Percentiles rank a stretch among this genome's conserved stretches.
Conservation (phyloP, 1,284 basidiomycete genomes). For the Melampsora larici-populina region DNA sequence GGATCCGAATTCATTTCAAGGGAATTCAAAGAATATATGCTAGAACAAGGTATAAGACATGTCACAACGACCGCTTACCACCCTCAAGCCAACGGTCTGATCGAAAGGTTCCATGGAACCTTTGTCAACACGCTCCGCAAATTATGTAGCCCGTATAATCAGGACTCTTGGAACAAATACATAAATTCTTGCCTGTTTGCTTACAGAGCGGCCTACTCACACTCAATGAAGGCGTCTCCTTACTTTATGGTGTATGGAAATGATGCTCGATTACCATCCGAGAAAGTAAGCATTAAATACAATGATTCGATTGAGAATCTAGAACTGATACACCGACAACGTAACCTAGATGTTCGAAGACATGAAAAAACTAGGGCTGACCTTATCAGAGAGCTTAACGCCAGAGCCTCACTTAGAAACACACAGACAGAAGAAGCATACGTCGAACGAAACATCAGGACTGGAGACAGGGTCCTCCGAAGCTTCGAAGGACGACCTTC, state of each 20-base stretch:
- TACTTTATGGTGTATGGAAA: conserved; percentile 19
- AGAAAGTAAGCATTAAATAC: neutral
- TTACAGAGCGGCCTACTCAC: neutral
- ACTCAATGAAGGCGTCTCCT: neutral
- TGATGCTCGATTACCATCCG: neutral
- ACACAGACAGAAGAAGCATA: neutral
- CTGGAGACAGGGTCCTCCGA: neutral
- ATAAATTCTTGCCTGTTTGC: neutral
- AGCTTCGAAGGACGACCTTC: no score
- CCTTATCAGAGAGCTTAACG: neutral
- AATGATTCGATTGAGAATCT: no score
- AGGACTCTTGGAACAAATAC: conserved; percentile 4
- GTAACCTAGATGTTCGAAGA: no score
- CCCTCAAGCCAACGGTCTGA: neutral
- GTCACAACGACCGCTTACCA: neutral
- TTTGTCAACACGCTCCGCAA: neutral
- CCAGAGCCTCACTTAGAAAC: neutral
- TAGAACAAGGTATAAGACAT: neutral
- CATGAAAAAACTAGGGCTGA: no score
- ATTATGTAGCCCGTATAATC: conserved; percentile 9
- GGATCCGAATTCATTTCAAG: neutral
- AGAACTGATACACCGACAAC: no score
- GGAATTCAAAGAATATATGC: neutral
- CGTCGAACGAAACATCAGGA: neutral
- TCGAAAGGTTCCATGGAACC: neutral